Evolutionary conservation across 768 basidiomycete genomes (phyloP), one percentile per base, ranked within the genome.

Genomic region (Hygrophoropsis aurantiaca): DNA sequence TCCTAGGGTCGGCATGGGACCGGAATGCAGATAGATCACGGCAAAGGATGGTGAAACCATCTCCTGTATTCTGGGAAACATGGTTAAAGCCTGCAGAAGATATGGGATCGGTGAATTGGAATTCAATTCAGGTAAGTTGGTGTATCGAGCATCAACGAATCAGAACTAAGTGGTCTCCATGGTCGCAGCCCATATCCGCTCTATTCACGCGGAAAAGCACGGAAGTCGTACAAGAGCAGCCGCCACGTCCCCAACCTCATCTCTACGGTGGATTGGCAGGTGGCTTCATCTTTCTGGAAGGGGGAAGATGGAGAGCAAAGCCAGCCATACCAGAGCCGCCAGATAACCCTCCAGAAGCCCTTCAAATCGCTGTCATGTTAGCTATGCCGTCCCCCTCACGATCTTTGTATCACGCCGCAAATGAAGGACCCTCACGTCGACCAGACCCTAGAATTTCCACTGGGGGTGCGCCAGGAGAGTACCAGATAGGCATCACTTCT

Each of bases 321-420:
- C 53, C 55, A 4, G 46, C 53, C 5, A 54, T 52, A 7, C 42
- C 43, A 8, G 43, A 42, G 20, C 47, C 50, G 5, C 48, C 52
- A 1, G 36, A 6, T n/a, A 34, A 15, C 39, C 43, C 47, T 2
- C 59, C 62, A 6, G 56, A 63, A 18, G 53, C 61, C 9, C 27
- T 69, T n/a, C 67, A 74, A 40, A 59, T 80, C 16, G 70, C 69
- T 1, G 67, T 79, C 27, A 59, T 80, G 62, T 69, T 81, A 33
- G 63, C 61, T 11, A 79, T 80, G 77, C 79, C 79, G 6, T 58
- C 59, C 7, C 58, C 42, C 2, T 32, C 44, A 5, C 40, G 42
- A 18, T 42, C 11, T 9, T 6, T 20, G n/a, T 32, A 40, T 5
- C 18, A 23, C 24, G 15, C 24, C 11, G 15, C 33, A 11, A 24